Base-by-base conservation (phyloP, 2,329 filamentous ascomycete species). In the Neocatenulostroma microsporum region DNA sequence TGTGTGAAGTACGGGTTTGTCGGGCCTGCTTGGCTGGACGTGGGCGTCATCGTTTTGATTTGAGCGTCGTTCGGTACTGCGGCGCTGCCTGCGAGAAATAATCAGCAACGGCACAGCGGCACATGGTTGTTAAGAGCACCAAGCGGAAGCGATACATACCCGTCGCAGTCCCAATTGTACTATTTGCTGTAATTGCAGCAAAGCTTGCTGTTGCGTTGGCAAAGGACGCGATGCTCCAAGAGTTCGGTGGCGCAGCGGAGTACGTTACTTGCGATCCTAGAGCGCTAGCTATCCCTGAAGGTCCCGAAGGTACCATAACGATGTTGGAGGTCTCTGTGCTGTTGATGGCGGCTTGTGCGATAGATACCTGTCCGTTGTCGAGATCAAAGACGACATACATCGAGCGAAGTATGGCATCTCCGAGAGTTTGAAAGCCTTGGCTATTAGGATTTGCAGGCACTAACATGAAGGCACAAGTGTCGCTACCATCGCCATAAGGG, bases 361-460 rank as follows among this genome's bases (percentile, higher is more conserved):
- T 45, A 2, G 53, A 53, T 12, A 50, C 44, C 30, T 59, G 56
- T 3, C 48, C 53, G 19, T 59, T 57, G 42, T 59, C 55, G 30
- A 58, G 51, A 32, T 59, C 56, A 33, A 52, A 59, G 34, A 59
- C 54, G 23, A 56, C 49, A 35, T 59, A 59, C 48, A 57, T 55
- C 28, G 47, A 49, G 12, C 53, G 39, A 10, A 59, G 40, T 12
- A 58, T 34, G n/a, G 55, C 51, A 37, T 57, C 54, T 5, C 54
- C 55, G 2, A 56, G 37, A 10, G 48, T 52, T 4, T 42, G 34
- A 30, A 51, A 52, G 11, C 38, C 37, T n/a, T n/a, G n/a, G n/a
- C n/a, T n/a, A 21, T 25, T 39, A 20, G 35, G 23, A 5, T 31
- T 12, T 4, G 39, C 36, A 7, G 52, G 45, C 7, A 39, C 33